phyloP scores from a whole-genome alignment of 257 asterid species.

The Salvia splendens region DNA sequence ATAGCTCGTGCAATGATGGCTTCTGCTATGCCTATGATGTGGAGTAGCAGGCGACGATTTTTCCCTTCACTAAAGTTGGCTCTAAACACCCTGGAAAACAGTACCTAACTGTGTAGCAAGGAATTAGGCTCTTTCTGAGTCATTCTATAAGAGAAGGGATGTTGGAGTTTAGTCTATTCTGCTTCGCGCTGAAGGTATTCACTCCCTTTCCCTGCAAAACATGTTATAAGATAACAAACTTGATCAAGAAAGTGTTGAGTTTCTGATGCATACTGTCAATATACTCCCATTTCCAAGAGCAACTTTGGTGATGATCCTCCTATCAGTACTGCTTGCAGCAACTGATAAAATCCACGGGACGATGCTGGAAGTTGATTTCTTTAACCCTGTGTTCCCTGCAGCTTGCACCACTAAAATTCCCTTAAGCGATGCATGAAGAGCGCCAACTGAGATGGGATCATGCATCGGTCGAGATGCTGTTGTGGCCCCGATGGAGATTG shows the following conservation, averaged over 20 bases:
- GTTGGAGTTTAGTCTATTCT: neutral
- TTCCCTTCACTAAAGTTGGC: conserved; percentile 28
- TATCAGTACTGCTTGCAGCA: conserved; percentile 37
- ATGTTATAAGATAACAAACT: neutral
- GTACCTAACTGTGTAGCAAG: conserved; percentile 16
- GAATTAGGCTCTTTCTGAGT: neutral
- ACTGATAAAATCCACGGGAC: conserved; percentile 38
- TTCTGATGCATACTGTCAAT: conserved; percentile 8
- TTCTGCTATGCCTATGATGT: neutral
- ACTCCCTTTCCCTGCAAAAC: conserved; percentile 38
- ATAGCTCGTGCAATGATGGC: conserved; percentile 2
- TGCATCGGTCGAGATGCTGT: neutral
- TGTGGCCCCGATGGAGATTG: conserved; percentile 31
- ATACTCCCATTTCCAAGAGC: conserved; percentile 33
- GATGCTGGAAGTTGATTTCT: neutral
- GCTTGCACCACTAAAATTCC: conserved; percentile 26
- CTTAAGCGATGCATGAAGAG: conserved; percentile 18
- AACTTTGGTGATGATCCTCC: conserved; percentile 30
- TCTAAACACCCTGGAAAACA: conserved; percentile 24
- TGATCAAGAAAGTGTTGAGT: neutral
- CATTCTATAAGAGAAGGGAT: neutral
- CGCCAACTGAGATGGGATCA: conserved; percentile 6
- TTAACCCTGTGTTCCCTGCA: neutral
- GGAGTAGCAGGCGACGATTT: conserved; percentile 26
- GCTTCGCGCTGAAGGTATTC: conserved; percentile 31